Percentiles rank a stretch among this genome's conserved stretches.
phyloP scores from a whole-genome alignment of 1,139 yeast genomes.

The Saccharomycopsis crataegensis region DNA sequence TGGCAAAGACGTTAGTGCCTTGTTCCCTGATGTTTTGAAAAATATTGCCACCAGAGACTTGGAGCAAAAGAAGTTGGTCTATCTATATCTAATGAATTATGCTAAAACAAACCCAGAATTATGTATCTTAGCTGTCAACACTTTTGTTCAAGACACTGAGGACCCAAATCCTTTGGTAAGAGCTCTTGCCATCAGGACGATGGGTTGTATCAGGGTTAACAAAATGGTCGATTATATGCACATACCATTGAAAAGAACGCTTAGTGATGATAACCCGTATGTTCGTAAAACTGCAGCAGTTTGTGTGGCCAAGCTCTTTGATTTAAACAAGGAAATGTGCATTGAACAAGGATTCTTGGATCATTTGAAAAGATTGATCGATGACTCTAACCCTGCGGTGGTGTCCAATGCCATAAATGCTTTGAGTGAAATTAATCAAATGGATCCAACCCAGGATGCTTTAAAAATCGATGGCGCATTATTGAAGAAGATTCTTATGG shows the following conservation, averaged over 20 bases:
- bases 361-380: conserved; percentile 58
- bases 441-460: conserved; percentile 46
- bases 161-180: conserved; percentile 96
- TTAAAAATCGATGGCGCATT: conserved; percentile 36
- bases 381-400: conserved; percentile 94
- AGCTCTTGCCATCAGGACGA: conserved; percentile 93
- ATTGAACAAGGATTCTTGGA: conserved; percentile 82
- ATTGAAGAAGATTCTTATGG: conserved; percentile 62
- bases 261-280: conserved; percentile 91
- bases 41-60: conserved; percentile 95
- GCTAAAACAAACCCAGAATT: conserved; percentile 95
- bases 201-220: conserved; percentile 97
- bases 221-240: conserved; percentile 94
- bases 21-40: conserved; percentile 93
- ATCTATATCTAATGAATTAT: conserved; percentile 91
- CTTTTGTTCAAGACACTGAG: conserved; percentile 93
- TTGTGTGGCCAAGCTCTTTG: conserved; percentile 93
- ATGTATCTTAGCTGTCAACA: conserved; percentile 92
- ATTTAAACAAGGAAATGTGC: conserved; percentile 73
- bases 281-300: conserved; percentile 97
- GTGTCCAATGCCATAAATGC: conserved; percentile 90
- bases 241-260: conserved; percentile 76
- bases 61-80: conserved; percentile 94
- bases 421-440: conserved; percentile 70
- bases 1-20: conserved; percentile 94